These are phyloP conservation scores for Globisporangium cederbergense DNA, from an alignment of 352 stramenopile genomes.

Conservation along the genomic window DNA sequence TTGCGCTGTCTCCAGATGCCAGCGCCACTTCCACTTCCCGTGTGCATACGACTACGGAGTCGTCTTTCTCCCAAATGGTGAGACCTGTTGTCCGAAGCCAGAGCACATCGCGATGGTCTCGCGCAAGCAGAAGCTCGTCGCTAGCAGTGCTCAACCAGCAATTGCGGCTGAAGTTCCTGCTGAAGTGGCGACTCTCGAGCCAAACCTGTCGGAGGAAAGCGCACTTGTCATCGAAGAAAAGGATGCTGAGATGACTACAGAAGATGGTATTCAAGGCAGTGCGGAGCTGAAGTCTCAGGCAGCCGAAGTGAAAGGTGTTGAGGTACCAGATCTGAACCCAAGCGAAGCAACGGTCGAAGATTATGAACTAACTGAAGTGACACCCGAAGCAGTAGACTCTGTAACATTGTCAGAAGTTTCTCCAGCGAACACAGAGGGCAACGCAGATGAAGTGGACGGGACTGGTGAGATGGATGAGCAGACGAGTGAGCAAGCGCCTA, in stretches of 20 bases:
- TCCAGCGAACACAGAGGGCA: not conserved
- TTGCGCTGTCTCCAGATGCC: conserved; percentile 85
- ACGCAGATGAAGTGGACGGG: not conserved
- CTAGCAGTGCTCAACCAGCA: not conserved
- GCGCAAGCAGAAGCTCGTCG: conserved; percentile 20
- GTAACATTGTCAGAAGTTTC: too few relatives aligned
- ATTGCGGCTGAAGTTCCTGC: not conserved
- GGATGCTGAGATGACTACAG: not conserved
- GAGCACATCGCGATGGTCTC: conserved; percentile 54
- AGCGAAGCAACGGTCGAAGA: not conserved
- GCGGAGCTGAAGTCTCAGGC: not conserved
- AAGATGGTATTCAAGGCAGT: not conserved
- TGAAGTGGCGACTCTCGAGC: not conserved
- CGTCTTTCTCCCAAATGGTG: conserved; percentile 61
- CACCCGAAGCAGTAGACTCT: not conserved
- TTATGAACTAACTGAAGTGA: not conserved
- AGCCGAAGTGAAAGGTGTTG: not conserved
- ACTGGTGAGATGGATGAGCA: not conserved
- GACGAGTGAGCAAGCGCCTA: not conserved
- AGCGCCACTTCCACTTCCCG: conserved; percentile 91
- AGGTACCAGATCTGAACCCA: not conserved
- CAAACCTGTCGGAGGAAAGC: not conserved
- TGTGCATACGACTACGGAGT: conserved; percentile 84
- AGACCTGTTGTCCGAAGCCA: conserved; percentile 59
- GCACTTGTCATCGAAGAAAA: not conserved